Conservation (phyloP, 345 rosid genomes). For the Diplotaxis tenuifolia region DNA sequence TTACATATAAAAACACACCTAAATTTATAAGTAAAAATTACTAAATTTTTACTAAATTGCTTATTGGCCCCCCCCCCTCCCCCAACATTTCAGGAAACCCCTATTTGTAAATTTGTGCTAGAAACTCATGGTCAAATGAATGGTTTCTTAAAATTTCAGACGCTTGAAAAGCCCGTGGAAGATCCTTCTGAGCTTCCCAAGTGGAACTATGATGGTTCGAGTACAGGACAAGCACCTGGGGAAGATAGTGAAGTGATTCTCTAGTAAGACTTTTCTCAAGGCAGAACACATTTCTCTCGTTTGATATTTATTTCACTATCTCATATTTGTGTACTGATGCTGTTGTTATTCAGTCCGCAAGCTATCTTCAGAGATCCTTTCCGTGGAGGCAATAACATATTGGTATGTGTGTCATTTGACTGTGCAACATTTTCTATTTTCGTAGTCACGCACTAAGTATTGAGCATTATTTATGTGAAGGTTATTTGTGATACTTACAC, state of each 20-base stretch:
- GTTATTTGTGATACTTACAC: slow-evolving; percentile 90
- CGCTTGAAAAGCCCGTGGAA: slow-evolving; percentile 74
- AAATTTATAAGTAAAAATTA: no score
- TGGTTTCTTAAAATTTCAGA: slow-evolving; percentile 42
- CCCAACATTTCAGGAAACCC: no score
- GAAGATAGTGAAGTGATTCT: slow-evolving; percentile 97
- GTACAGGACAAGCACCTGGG: slow-evolving; percentile 97
- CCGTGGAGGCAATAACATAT: slow-evolving; percentile 93
- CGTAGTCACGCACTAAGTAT: not conserved
- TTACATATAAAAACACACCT: no score
- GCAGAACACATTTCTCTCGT: not conserved
- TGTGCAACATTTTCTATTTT: not conserved
- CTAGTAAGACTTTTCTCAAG: slow-evolving; percentile 57
- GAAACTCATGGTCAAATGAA: not conserved
- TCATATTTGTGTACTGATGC: slow-evolving; percentile 9
- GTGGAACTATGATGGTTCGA: slow-evolving; percentile 99
- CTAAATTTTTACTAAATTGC: no score
- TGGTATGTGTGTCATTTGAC: slow-evolving; percentile 52
- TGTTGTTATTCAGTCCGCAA: slow-evolving; percentile 65
- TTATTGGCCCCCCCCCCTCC: no score
- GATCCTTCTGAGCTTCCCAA: slow-evolving; percentile 97
- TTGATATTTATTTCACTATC: not conserved
- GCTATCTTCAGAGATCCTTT: slow-evolving; percentile 95
- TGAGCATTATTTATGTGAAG: slow-evolving; percentile 38
- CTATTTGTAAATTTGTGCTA: not conserved